Evolutionary conservation across 2,329 filamentous ascomycete genomes (phyloP).

Genomic region (Aspergillus pseudotamarii): DNA sequence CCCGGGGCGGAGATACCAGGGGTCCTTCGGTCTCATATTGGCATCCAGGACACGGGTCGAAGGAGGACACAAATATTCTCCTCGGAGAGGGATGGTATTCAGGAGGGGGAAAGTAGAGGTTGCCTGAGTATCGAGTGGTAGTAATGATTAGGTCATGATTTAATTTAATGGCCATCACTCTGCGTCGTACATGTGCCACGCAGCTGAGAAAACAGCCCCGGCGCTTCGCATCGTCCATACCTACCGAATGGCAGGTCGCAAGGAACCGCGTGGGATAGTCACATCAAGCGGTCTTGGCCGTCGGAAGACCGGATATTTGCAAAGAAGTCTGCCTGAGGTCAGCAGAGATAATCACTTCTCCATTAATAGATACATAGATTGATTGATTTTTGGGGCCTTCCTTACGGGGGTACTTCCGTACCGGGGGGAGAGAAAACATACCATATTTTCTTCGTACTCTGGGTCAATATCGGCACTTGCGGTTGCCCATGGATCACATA

Average conservation of each 20-base stretch:
- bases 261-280: slow-evolving; percentile 10
- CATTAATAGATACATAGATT: background rate
- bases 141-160: background rate
- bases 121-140: background rate
- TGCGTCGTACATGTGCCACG: background rate
- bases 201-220: background rate
- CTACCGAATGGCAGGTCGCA: slow-evolving; percentile 4
- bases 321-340: slow-evolving; percentile 2
- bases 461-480: background rate
- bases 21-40: background rate
- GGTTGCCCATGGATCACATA: background rate
- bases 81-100: background rate
- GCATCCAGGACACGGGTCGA: background rate
- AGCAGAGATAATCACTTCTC: background rate
- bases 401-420: background rate
- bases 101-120: background rate
- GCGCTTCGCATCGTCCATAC: slow-evolving; percentile 2
- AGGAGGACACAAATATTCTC: slow-evolving; percentile 1
- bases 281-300: slow-evolving; percentile 5
- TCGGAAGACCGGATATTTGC: slow-evolving; percentile 7
- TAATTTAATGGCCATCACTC: slow-evolving; percentile 1
- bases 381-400: background rate
- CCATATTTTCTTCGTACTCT: background rate
- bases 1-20: background rate
- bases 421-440: background rate